Evolutionary conservation across 164 flowering plant genomes (phyloP).

Genomic region (grape (Vitis vinifera)): ASM3070453v1 NC_081818.1:27100501-27101000

Average conservation of each 20-base stretch:
- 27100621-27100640: conserved; percentile 8
- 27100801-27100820: neutral
- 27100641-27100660: conserved; percentile 16
- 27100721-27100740: neutral
- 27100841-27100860: neutral
- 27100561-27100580: conserved; percentile 52
- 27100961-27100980: conserved; percentile 19
- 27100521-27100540: conserved; percentile 68
- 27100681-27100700: conserved; percentile 8
- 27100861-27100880: conserved; percentile 1
- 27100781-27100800: neutral
- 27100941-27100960: conserved; percentile 38
- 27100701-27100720: conserved; percentile 20
- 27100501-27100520: conserved; percentile 68
- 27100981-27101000: too few relatives aligned
- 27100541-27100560: conserved; percentile 81
- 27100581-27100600: conserved; percentile 32
- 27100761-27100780: neutral
- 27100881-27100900: conserved; percentile 17
- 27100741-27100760: neutral
- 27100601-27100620: conserved; percentile 6
- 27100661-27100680: conserved; percentile 18
- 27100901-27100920: conserved; percentile 28
- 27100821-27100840: neutral
- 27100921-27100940: conserved; percentile 32